Evolutionary conservation across 495 filamentous ascomycete species (phyloP).

Genomic region (Lasiosphaeria hispida): DNA sequence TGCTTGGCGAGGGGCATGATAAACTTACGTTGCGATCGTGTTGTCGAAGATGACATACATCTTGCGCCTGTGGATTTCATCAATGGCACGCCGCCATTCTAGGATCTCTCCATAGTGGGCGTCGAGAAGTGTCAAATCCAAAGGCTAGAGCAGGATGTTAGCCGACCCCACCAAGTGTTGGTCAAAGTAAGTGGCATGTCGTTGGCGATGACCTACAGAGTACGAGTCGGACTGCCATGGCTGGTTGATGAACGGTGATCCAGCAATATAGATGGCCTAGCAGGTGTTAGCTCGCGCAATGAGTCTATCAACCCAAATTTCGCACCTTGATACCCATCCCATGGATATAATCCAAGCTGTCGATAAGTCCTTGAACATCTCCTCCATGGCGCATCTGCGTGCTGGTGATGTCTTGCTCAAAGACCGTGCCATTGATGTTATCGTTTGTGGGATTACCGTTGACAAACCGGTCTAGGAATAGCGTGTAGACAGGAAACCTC

Average conservation of each 20-base stretch:
- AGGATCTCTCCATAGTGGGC: constrained; percentile 48
- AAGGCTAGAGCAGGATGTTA: constrained; percentile 14
- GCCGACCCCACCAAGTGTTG: not conserved
- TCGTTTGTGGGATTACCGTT: constrained; percentile 72
- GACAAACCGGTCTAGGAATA: constrained; percentile 67
- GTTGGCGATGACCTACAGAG: constrained; percentile 17
- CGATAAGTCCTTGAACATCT: constrained; percentile 61
- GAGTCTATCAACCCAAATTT: not conserved
- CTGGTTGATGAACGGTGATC: constrained; percentile 45
- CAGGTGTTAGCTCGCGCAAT: not conserved
- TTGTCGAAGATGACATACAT: constrained; percentile 76
- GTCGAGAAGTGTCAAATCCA: constrained; percentile 25
- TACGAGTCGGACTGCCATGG: constrained; percentile 58
- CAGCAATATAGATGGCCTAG: constrained; percentile 66
- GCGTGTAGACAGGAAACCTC: constrained; percentile 68
- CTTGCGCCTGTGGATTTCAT: constrained; percentile 63
- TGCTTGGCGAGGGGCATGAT: not conserved
- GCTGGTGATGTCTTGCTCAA: constrained; percentile 64
- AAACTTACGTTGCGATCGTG: constrained; percentile 57
- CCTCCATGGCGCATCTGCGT: constrained; percentile 72
- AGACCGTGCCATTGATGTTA: constrained; percentile 65
- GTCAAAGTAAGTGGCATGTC: not conserved
- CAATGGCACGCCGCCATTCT: constrained; percentile 61
- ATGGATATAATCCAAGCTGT: constrained; percentile 69
- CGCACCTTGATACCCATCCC: constrained; percentile 65